Evolutionary conservation across 1,139 yeast species (phyloP).

Genomic region (Magnusiomyces suaveolens): DNA sequence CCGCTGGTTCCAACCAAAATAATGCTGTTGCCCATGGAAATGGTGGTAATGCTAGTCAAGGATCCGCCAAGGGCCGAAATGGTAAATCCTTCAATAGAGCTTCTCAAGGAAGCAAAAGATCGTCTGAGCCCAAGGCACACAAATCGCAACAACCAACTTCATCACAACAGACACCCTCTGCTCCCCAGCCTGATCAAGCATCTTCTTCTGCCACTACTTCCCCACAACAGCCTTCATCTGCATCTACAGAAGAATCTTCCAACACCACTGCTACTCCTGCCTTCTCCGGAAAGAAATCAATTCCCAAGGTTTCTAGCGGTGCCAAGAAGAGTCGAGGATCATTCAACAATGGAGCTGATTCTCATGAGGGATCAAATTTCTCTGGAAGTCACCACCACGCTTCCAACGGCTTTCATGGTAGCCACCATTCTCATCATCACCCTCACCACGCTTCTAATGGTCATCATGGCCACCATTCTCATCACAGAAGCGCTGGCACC

Average conservation of each 20-base stretch:
- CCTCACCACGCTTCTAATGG: constrained; percentile 10
- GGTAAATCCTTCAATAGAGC: constrained; percentile 1
- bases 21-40: not conserved
- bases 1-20: not conserved
- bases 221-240: not conserved
- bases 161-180: not conserved
- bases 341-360: constrained; percentile 2
- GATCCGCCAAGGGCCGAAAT: not conserved
- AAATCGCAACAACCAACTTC: not conserved
- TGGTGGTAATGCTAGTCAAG: not conserved
- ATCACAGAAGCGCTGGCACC: constrained; percentile 9
- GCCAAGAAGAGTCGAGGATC: constrained; percentile 12
- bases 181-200: not conserved
- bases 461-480: constrained; percentile 15
- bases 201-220: not conserved
- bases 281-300: not conserved
- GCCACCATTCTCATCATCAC: constrained; percentile 24
- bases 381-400: constrained; percentile 5
- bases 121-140: not conserved
- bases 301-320: constrained; percentile 2
- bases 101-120: constrained; percentile 3
- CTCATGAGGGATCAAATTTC: constrained; percentile 7
- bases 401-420: constrained; percentile 25
- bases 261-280: not conserved
- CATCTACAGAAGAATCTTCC: constrained; percentile 3